Evolutionary conservation across 2,329 filamentous ascomycete species (phyloP), one percentile per base, ranked within the genome.

Genomic region (Fusarium ambrosium): DNA sequence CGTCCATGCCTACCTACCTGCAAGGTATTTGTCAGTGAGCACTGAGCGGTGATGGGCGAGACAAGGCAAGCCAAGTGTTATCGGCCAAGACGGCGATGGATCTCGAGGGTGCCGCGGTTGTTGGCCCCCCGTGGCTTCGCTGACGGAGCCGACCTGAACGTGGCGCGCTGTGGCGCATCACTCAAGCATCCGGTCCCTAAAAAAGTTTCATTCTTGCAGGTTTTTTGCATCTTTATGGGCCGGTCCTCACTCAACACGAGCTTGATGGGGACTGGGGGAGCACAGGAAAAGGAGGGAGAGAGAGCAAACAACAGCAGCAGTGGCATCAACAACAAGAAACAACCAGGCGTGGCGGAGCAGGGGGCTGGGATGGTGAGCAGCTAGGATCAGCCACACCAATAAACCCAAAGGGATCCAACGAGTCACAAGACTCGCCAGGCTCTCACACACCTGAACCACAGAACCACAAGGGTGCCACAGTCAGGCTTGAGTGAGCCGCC

Each of bases 81-180:
- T 70, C 51, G 59, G 68, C n/a, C 56, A 51, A 24, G 27, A 27
- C 36, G 41, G 62, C 20, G 59, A 63, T 36, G 51, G 18, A 58
- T 43, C 37, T 58, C 16, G 32, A 58, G 48, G 48, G 48, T 62
- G 56, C 63, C 60, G 66, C 69, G 58, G 69, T 70, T 68, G 60
- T 51, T 51, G 45, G 45, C 22, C 62, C 67, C 64, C 66, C 62
- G 69, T 65, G 64, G 74, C 65, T 70, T 70, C 27, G 56, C 59
- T 75, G 67, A 69, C 63, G 53, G 68, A 77, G 64, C 37, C 66
- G 53, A 64, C 70, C 68, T 68, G 63, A 70, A 71, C 51, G 77
- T 79, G 75, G 77, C 77, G 70, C 45, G 53, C 37, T 71, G 68
- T 79, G 75, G 71, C 67, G 76, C 53, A 78, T 69, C 60, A 59